Percentiles rank a stretch among this genome's conserved stretches.
phyloP scores from a whole-genome alignment of 202 grass and related monocot species.

The Alloteropsis angusta region DNA sequence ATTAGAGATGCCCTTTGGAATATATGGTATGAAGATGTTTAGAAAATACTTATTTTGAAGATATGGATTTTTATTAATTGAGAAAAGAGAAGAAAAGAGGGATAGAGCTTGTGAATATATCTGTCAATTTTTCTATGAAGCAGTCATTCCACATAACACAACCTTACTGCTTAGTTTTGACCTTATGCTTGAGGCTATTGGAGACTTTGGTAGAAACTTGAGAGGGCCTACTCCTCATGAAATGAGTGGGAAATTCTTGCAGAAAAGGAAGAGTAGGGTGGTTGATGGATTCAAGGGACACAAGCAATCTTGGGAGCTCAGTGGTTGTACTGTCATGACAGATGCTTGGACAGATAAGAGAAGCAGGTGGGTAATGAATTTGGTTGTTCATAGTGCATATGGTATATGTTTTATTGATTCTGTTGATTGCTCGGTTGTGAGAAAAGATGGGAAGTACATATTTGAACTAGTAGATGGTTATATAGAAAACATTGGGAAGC shows the following conservation, averaged over 20 bases:
- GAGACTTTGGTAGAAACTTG: not conserved
- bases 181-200: not conserved
- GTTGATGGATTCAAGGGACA: not conserved
- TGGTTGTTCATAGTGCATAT: constrained; percentile 7
- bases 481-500: not conserved
- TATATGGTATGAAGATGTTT: too few relatives aligned
- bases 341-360: constrained; percentile 13
- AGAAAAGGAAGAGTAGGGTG: not conserved
- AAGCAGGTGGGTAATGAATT: not conserved
- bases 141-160: not conserved
- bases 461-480: not conserved
- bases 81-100: not conserved
- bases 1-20: too few relatives aligned
- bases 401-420: constrained; percentile 2
- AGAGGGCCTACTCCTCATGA: not conserved
- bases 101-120: not conserved
- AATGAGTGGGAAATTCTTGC: not conserved
- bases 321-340: constrained; percentile 3
- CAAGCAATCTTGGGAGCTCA: not conserved
- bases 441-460: not conserved
- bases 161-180: not conserved
- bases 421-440: not conserved
- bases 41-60: too few relatives aligned
- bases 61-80: not conserved
- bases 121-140: not conserved